Evolutionary conservation across 2,329 filamentous ascomycete species (phyloP).

Genomic region (Pseudopithomyces maydicus): DNA sequence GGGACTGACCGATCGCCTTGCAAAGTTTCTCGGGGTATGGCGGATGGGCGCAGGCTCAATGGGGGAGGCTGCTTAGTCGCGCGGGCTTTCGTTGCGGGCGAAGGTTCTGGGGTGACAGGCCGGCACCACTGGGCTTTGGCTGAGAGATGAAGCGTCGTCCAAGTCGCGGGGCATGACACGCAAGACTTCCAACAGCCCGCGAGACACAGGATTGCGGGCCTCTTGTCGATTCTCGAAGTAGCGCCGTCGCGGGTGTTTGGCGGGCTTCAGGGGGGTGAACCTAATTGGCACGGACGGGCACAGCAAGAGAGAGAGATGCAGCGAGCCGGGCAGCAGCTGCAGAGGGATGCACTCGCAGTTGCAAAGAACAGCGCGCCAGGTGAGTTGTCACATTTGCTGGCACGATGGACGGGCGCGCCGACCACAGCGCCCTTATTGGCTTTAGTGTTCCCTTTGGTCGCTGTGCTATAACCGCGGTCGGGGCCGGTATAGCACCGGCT

Average conservation of each 20-base stretch:
- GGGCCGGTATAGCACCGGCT: neutral
- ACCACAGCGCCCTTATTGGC: neutral
- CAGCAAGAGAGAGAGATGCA: neutral
- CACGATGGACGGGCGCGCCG: neutral
- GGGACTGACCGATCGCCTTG: neutral
- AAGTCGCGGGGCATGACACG: conserved; percentile 11
- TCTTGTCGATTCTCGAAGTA: conserved; percentile 4
- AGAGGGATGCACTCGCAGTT: conserved; percentile 1
- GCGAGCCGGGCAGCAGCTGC: conserved; percentile 1
- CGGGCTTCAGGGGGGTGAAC: conserved; percentile 8
- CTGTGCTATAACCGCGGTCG: neutral
- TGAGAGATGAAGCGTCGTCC: neutral
- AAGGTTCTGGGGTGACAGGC: neutral
- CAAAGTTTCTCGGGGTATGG: neutral
- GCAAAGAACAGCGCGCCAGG: neutral
- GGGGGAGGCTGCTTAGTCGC: conserved; percentile 4
- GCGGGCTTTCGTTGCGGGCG: neutral
- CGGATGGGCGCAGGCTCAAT: conserved; percentile 13
- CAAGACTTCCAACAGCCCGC: neutral
- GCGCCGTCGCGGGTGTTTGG: conserved; percentile 10
- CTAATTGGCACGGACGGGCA: conserved; percentile 6
- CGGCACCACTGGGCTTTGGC: conserved; percentile 9
- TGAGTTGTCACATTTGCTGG: neutral
- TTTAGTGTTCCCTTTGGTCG: neutral
- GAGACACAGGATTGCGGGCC: conserved; percentile 7